Evolutionary conservation across 2,329 filamentous ascomycete genomes (phyloP).

Genomic region (Gaeumannomyces sp.): DNA sequence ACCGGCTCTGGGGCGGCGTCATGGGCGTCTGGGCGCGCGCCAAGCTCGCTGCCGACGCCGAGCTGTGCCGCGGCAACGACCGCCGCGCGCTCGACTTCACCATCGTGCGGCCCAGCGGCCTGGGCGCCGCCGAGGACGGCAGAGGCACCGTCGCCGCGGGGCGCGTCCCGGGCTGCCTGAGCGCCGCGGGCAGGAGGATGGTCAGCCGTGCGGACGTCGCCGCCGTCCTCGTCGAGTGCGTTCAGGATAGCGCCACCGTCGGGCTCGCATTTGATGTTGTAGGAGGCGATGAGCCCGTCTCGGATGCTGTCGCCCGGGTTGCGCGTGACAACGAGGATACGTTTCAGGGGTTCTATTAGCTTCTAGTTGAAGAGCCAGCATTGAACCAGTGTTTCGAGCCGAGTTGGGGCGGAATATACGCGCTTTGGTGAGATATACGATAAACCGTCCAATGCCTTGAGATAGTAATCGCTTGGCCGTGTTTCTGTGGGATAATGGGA

Average conservation of each 20-base stretch:
- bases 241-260: slow-evolving; percentile 32
- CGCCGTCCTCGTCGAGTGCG: slow-evolving; percentile 31
- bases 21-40: slow-evolving; percentile 34
- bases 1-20: slow-evolving; percentile 27
- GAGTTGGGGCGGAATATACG: too few species aligned
- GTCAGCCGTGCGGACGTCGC: slow-evolving; percentile 37
- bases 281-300: slow-evolving; percentile 25
- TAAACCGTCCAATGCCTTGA: too few species aligned
- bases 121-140: slow-evolving; percentile 29
- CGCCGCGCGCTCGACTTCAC: slow-evolving; percentile 35
- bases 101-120: slow-evolving; percentile 34
- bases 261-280: slow-evolving; percentile 37
- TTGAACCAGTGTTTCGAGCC: too few species aligned
- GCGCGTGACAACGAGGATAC: slow-evolving; percentile 27
- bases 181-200: slow-evolving; percentile 27
- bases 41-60: slow-evolving; percentile 35
- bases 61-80: slow-evolving; percentile 31
- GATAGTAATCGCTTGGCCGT: too few species aligned
- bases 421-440: too few species aligned
- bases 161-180: slow-evolving; percentile 21
- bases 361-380: too few species aligned
- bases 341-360: slow-evolving; percentile 17
- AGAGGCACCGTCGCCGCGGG: slow-evolving; percentile 35
- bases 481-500: too few species aligned
- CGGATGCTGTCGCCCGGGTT: slow-evolving; percentile 32